Base-by-base conservation (phyloP, 495 filamentous ascomycete species). In the Penicillium salamii region DNA sequence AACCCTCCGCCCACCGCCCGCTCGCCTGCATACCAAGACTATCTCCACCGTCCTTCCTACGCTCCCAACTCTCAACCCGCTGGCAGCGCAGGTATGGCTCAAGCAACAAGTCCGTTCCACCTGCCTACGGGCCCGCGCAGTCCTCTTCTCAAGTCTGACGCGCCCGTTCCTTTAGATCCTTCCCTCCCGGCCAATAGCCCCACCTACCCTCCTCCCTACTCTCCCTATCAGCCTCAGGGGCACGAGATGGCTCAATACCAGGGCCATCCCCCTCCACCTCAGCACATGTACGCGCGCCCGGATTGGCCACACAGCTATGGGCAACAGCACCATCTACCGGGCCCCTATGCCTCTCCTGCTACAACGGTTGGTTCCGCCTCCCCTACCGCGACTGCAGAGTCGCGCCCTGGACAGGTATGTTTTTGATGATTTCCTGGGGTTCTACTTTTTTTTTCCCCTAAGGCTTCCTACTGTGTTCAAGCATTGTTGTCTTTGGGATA, bases 91-190 rank as follows among this genome's bases (percentile, higher is more conserved):
- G 85, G 83, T 84, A 96, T 96, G 92, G 88, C 90, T 80, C 89
- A 95, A 87, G 77, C 89, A 86, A 85, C 87, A 86, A 96, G 90
- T 96, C 87, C 89, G 90, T 95, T 87, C 69, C 78, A 79, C 82
- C 81, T 86, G 72, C 78, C 80, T 78, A 80, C 87, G 74, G 78
- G 78, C 72, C 70, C 71, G 75, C 74, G 78, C 70, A 75, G 71
- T 62, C 75, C 83, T 65, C 84, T 84, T 76, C 77, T 82, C 69
- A 90, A 88, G 71, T 92, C 90, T 96, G 87, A 96, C 90, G 79
- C 80, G 82, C 85, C 90, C 82, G 82, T 93, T 76, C 91, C 90
- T 87, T 88, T 96, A 97, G 93, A 98, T 95, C 90, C 92, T 55
- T 91, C 90, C 58, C 93, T 97, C 59, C 87, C 93, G 69, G 86